phyloP scores from a whole-genome alignment of 179 eudicot genomes.

The Sideroxylon spinosum region DNA sequence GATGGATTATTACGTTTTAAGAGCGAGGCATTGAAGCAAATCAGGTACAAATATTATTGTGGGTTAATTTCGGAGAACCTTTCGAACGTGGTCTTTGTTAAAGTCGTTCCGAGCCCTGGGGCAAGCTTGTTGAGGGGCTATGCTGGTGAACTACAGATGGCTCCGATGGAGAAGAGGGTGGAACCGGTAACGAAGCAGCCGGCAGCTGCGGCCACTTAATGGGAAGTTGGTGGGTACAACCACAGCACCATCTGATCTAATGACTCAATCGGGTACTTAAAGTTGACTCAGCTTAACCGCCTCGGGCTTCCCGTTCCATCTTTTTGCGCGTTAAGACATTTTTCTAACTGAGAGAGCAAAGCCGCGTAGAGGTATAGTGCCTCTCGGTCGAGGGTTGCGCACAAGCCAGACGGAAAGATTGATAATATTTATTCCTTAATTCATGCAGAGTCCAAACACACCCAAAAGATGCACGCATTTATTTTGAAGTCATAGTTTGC shows the following conservation, averaged over 20 bases:
- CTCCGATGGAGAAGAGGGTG: slow-evolving; percentile 32
- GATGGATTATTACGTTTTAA: background rate
- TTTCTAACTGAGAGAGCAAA: too few relatives aligned
- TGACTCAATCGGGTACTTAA: too few relatives aligned
- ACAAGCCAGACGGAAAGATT: too few relatives aligned
- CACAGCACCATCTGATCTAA: slow-evolving; percentile 29
- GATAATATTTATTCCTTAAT: too few relatives aligned
- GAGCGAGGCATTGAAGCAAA: slow-evolving; percentile 1
- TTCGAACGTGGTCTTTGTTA: slow-evolving; percentile 34
- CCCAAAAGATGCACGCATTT: too few relatives aligned
- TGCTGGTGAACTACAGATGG: slow-evolving; percentile 43
- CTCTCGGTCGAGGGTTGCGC: too few relatives aligned
- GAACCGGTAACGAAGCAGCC: slow-evolving; percentile 36
- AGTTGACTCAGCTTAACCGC: too few relatives aligned
- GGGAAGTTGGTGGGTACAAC: slow-evolving; percentile 44
- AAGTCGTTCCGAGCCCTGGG: slow-evolving; percentile 45
- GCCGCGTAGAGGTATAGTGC: too few relatives aligned
- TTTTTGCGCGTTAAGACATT: too few relatives aligned
- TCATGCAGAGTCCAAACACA: too few relatives aligned
- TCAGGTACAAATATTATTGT: background rate
- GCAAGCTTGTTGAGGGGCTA: slow-evolving; percentile 58
- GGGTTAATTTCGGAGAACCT: slow-evolving; percentile 15
- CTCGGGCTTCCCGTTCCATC: too few relatives aligned
- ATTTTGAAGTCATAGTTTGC: too few relatives aligned
- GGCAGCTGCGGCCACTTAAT: slow-evolving; percentile 32